Conservation (phyloP, 768 basidiomycete genomes). For the Dictyophora rubrovolvata region DNA sequence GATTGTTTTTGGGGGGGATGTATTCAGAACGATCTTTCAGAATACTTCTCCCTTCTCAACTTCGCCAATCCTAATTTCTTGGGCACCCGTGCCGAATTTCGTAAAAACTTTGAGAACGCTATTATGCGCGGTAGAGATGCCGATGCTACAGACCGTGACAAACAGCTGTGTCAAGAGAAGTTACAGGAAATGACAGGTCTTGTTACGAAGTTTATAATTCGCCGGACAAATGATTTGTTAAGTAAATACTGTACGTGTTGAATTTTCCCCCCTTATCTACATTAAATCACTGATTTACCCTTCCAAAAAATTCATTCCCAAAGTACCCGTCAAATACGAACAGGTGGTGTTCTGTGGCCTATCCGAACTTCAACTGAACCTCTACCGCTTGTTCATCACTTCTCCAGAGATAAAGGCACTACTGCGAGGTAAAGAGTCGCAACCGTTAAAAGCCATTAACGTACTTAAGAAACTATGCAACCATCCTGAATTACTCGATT, state of each 20-base stretch:
- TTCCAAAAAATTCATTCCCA: neutral
- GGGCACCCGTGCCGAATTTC: constrained; percentile 81
- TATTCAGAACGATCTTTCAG: constrained; percentile 77
- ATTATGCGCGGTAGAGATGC: constrained; percentile 89
- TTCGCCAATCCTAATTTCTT: constrained; percentile 90
- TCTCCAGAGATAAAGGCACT: constrained; percentile 89
- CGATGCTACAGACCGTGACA: constrained; percentile 66
- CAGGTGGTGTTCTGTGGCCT: constrained; percentile 91
- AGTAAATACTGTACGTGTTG: constrained; percentile 79
- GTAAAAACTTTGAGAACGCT: constrained; percentile 88
- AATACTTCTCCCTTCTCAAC: constrained; percentile 88
- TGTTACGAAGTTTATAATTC: constrained; percentile 90
- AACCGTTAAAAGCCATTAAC: constrained; percentile 94
- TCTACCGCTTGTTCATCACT: constrained; percentile 85
- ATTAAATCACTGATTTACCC: constrained; percentile 7
- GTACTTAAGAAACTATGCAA: constrained; percentile 93
- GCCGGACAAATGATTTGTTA: constrained; percentile 85
- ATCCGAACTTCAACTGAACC: constrained; percentile 70
- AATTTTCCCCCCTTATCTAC: neutral
- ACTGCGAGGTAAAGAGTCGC: constrained; percentile 77
- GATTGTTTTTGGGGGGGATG: neutral
- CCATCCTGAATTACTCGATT: constrained; percentile 80
- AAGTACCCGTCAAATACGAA: constrained; percentile 98
- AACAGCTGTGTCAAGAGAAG: constrained; percentile 79
- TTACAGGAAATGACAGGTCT: constrained; percentile 81